These are phyloP conservation scores for Arachis hypogaea DNA, from an alignment of 306 rosid genomes.

Conservation along the genomic window DNA sequence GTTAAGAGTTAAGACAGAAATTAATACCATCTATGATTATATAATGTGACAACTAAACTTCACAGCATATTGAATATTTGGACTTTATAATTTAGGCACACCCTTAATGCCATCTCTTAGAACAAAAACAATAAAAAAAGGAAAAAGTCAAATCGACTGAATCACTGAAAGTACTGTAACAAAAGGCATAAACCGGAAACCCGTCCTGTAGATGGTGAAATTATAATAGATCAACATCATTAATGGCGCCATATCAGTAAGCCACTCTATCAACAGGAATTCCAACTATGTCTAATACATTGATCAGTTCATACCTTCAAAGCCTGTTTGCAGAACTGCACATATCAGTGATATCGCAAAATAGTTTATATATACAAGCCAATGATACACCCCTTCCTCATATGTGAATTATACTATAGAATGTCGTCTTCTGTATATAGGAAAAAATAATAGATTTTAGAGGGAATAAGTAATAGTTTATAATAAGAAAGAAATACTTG, in stretches of 20 bases:
- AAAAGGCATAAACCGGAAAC: constrained; percentile 16
- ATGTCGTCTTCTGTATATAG: neutral
- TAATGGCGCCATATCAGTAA: neutral
- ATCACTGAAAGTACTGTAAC: neutral
- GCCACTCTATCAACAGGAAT: neutral
- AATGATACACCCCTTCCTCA: neutral
- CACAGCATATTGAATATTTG: constrained; percentile 2
- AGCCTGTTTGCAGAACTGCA: neutral
- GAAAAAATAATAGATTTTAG: too few species aligned
- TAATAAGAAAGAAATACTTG: too few species aligned
- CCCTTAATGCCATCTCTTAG: too few species aligned
- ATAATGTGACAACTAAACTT: neutral
- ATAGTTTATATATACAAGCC: too few species aligned
- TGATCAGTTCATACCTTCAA: neutral
- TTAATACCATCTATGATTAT: neutral
- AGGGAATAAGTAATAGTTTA: too few species aligned
- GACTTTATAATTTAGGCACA: too few species aligned
- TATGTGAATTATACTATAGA: neutral
- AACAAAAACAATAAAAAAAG: too few species aligned
- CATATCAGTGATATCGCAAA: neutral
- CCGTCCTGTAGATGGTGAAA: constrained; percentile 1
- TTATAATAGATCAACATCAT: neutral
- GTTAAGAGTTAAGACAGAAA: neutral
- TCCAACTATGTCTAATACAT: neutral
- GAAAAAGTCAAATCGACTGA: too few species aligned